These are phyloP conservation scores for Pseudogymnoascus sp. DNA, from an alignment of 2,329 filamentous ascomycete genomes.

Conservation along the genomic window DNA sequence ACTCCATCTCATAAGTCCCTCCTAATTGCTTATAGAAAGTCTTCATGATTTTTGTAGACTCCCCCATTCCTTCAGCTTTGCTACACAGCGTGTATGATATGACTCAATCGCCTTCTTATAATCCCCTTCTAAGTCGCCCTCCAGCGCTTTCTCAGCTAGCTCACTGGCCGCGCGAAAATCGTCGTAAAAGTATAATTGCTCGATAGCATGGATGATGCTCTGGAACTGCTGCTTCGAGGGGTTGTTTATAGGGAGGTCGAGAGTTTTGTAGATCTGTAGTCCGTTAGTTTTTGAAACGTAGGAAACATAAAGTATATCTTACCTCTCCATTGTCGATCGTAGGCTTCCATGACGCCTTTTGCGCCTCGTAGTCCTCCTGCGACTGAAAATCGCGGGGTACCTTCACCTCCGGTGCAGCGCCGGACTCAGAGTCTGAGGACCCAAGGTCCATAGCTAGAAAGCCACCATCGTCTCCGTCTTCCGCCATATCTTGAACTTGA, in stretches of 20 bases:
- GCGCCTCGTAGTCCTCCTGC: conserved; percentile 23
- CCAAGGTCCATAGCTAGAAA: conserved; percentile 38
- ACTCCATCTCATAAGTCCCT: neutral
- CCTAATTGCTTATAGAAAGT: neutral
- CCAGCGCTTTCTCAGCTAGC: neutral
- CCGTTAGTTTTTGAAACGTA: neutral
- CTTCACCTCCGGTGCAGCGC: conserved; percentile 15
- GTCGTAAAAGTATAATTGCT: conserved; percentile 28
- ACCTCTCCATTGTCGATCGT: conserved; percentile 27
- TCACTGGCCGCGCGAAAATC: conserved; percentile 23
- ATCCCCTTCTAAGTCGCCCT: conserved; percentile 8
- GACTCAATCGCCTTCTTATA: neutral
- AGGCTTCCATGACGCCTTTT: conserved; percentile 22
- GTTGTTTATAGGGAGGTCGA: conserved; percentile 21
- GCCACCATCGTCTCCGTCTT: conserved; percentile 31
- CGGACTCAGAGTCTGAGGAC: conserved; percentile 31
- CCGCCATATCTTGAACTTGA: neutral
- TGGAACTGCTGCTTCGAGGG: conserved; percentile 26
- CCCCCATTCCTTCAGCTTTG: neutral
- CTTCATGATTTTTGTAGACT: neutral
- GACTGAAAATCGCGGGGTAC: conserved; percentile 28
- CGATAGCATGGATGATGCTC: conserved; percentile 27
- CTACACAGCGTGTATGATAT: neutral
- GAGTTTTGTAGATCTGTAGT: conserved; percentile 22
- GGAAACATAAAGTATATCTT: neutral